phyloP scores from a whole-genome alignment of 2,329 filamentous ascomycete genomes.

The Zasmidium citrigriseum region DNA sequence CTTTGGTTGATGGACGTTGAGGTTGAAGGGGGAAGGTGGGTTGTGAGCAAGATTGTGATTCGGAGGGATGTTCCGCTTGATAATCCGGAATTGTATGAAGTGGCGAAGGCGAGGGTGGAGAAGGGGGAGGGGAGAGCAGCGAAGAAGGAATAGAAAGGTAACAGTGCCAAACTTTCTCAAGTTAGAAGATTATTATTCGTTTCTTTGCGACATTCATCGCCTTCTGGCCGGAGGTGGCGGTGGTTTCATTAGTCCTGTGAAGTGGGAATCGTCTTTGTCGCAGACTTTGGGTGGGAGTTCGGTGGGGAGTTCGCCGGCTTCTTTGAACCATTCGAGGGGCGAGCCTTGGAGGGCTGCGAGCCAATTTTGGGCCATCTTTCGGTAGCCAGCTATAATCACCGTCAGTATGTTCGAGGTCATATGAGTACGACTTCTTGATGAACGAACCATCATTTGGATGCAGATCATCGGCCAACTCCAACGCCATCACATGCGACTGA shows the following conservation, averaged over 20 bases:
- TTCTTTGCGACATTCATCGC: too few relatives aligned
- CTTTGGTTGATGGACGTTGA: background rate
- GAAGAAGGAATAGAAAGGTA: background rate
- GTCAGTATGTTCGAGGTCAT: background rate
- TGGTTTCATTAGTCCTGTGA: background rate
- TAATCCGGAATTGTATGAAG: background rate
- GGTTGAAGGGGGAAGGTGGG: background rate
- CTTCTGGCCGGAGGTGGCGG: background rate
- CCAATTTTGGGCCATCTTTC: background rate
- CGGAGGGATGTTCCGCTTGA: background rate
- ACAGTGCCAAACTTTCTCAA: too few relatives aligned
- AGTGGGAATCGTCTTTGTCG: background rate
- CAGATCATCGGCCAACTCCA: conserved; percentile 9
- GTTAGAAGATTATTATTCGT: too few relatives aligned
- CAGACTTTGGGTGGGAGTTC: background rate
- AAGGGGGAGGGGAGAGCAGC: background rate
- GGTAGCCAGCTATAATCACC: background rate
- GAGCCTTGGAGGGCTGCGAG: background rate
- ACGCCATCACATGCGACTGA: background rate
- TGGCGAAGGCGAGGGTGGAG: background rate
- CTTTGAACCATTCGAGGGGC: background rate
- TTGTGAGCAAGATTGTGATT: background rate
- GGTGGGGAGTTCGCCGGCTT: background rate
- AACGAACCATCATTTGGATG: conserved; percentile 17
- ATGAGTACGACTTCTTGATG: conserved; percentile 8